Conservation (phyloP, 345 rosid genomes). For the Stellera chamaejasme region DNA sequence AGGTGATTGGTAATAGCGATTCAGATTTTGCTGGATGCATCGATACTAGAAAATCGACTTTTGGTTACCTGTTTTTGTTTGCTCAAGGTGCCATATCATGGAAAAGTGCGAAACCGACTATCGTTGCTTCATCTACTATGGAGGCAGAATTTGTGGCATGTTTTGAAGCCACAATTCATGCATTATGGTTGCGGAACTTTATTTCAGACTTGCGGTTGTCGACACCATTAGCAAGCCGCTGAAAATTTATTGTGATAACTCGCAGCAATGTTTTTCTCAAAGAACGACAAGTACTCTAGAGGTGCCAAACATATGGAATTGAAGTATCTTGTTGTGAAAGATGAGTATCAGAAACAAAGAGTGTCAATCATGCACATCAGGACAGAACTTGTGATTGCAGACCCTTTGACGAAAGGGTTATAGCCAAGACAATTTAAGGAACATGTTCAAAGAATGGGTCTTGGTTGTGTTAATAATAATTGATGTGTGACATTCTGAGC, state of each 20-base stretch:
- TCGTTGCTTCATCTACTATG: neutral
- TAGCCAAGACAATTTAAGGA: neutral
- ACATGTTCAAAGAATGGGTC: neutral
- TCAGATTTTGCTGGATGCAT: neutral
- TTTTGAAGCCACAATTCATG: neutral
- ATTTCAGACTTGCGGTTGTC: neutral
- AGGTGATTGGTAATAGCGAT: neutral
- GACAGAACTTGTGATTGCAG: neutral
- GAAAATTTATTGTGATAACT: slow-evolving; percentile 6
- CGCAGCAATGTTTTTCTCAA: neutral
- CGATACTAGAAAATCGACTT: neutral
- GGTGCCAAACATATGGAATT: slow-evolving; percentile 1
- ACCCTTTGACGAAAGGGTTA: neutral
- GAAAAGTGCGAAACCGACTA: neutral
- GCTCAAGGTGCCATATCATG: neutral
- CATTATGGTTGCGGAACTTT: neutral
- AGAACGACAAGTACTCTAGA: neutral
- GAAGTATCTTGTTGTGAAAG: neutral
- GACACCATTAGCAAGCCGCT: neutral
- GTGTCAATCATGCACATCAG: neutral
- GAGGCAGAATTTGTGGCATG: neutral
- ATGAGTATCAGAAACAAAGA: neutral
- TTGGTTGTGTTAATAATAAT: too few relatives aligned
- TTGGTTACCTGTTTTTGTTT: neutral
- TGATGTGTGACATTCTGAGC: neutral